These are phyloP conservation scores for Lophiostoma macrostomum DNA, from an alignment of 495 filamentous ascomycete genomes.

Conservation along the genomic window DNA sequence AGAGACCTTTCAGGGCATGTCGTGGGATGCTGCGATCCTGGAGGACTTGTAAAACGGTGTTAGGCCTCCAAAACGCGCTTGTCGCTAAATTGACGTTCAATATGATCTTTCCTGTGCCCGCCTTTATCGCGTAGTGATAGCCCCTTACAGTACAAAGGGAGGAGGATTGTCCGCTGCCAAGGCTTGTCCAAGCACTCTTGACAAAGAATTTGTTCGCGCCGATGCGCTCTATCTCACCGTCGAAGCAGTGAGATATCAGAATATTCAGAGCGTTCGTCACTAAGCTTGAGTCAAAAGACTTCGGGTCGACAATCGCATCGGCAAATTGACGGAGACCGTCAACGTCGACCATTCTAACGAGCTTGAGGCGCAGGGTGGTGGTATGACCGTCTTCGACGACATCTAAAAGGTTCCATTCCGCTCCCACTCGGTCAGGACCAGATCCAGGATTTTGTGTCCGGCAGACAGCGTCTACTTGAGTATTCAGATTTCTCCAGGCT, in stretches of 20 bases:
- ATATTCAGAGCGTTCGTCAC: slow-evolving; percentile 8
- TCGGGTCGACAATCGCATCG: too few species aligned
- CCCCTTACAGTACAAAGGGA: background rate
- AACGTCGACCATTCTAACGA: too few species aligned
- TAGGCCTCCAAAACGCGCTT: slow-evolving; percentile 3
- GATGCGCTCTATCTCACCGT: background rate
- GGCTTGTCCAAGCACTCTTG: background rate
- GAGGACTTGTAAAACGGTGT: background rate
- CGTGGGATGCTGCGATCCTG: background rate
- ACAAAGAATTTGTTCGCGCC: slow-evolving; percentile 9
- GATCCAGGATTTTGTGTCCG: too few species aligned
- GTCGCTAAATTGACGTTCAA: slow-evolving; percentile 6
- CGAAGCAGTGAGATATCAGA: background rate
- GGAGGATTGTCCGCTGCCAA: background rate
- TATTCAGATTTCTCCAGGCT: too few species aligned
- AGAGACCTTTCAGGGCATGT: background rate
- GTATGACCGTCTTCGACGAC: too few species aligned
- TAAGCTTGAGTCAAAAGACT: too few species aligned
- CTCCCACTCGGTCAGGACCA: too few species aligned
- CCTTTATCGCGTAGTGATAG: slow-evolving; percentile 2
- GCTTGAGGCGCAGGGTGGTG: too few species aligned
- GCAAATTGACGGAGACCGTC: too few species aligned
- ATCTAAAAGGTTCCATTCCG: too few species aligned
- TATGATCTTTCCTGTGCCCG: background rate
- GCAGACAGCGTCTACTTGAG: too few species aligned